Percentiles rank a stretch among this genome's conserved stretches.
Evolutionary conservation across 768 basidiomycete genomes (phyloP).

Genomic region (Coprinellus aureogranulatus): DNA sequence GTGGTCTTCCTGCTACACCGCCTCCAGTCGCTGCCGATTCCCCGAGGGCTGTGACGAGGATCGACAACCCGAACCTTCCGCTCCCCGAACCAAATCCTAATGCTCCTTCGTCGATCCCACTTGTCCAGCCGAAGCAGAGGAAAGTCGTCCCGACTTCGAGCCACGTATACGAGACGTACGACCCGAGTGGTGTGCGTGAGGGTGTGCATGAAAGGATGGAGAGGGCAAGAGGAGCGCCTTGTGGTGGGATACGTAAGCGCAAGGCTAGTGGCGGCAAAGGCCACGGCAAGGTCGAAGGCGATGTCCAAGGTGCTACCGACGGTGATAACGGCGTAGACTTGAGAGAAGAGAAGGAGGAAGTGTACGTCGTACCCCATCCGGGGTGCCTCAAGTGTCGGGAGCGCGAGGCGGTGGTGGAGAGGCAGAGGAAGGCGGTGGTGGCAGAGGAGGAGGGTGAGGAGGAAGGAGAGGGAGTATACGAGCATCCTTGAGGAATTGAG

Average conservation of each 20-base stretch:
- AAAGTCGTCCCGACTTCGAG: background rate
- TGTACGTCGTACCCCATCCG: background rate
- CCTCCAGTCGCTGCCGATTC: background rate
- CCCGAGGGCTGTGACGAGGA: background rate
- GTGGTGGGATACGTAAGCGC: background rate
- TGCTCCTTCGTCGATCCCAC: no score
- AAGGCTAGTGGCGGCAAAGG: no score
- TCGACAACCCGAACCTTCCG: background rate
- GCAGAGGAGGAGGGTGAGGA: slow-evolving; percentile 12
- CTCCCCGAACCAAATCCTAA: background rate
- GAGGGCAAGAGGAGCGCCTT: slow-evolving; percentile 1
- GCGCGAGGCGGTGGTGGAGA: slow-evolving; percentile 17
- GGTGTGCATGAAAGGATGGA: slow-evolving; percentile 37
- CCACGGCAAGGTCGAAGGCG: no score
- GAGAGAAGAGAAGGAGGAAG: background rate
- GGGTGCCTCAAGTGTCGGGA: slow-evolving; percentile 11
- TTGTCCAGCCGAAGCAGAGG: no score
- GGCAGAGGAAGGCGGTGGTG: slow-evolving; percentile 9
- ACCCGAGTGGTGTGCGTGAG: slow-evolving; percentile 23
- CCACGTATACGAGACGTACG: slow-evolving; percentile 41
- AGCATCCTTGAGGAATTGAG: background rate
- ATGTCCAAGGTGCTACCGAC: no score
- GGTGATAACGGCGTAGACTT: no score
- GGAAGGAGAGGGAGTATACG: slow-evolving; percentile 4
- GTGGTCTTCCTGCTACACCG: no score